Percentiles rank a stretch among this genome's conserved stretches.
These are phyloP conservation scores for Aspergillus sp. DNA, from an alignment of 2,329 filamentous ascomycete genomes.

Conservation along the genomic window DNA sequence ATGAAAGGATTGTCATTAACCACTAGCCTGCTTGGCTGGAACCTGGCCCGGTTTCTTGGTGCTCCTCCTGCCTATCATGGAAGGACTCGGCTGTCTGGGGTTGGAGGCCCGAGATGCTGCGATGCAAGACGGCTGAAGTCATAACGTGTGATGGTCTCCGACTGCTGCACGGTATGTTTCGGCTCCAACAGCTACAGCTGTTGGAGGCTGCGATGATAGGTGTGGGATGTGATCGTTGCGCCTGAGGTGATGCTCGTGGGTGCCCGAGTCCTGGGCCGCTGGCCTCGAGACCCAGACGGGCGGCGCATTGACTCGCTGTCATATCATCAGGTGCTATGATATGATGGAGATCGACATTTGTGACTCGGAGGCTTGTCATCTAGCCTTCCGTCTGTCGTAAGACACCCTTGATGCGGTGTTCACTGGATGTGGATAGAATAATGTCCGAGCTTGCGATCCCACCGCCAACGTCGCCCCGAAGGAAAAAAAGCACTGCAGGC, in stretches of 20 bases:
- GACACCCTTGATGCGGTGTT: background rate
- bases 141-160: background rate
- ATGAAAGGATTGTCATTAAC: constrained; percentile 2
- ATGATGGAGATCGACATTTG: constrained; percentile 2
- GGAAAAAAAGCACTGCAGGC: background rate
- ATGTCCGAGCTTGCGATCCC: background rate
- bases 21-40: constrained; percentile 1
- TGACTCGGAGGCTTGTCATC: background rate
- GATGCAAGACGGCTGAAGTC: background rate
- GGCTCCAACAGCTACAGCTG: background rate
- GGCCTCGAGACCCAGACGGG: background rate
- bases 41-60: background rate
- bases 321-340: background rate
- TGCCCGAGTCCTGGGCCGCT: constrained; percentile 1
- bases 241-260: background rate
- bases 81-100: background rate
- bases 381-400: background rate
- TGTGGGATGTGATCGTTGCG: background rate
- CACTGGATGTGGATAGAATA: background rate
- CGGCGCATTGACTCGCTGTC: background rate
- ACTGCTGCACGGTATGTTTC: background rate
- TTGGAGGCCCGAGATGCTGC: background rate
- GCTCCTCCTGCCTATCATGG: background rate
- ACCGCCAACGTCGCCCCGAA: background rate
- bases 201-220: background rate